Base-by-base conservation (phyloP, 2,329 filamentous ascomycete species). In the Xylariaceae sp. region DNA sequence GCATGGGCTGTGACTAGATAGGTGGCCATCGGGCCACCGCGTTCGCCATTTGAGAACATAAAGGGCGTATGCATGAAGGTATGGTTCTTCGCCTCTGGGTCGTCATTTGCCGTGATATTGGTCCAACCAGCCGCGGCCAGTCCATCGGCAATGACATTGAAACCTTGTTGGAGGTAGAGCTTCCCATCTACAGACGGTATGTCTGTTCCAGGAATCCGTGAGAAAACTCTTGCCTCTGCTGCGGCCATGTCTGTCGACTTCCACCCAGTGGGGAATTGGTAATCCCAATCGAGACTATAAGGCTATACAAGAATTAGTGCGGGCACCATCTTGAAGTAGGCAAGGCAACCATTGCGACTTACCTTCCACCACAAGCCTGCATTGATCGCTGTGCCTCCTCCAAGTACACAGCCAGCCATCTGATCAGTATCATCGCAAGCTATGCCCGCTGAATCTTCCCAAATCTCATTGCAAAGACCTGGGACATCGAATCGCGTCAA, bases 231-330 rank as follows among this genome's bases (percentile, higher is more conserved):
- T 22, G 76, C 66, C 5, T 82, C 78, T 1, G 85, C 78, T 20
- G 68, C 61, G 48, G 68, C 67, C 60, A 88, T 76, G 54, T 88
- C 83, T 5, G 67, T 61, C 16, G 79, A 73, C 64, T 85, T 82
- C 86, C 86, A 90, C 22, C 85, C 85, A 2, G 67, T 53, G 1
- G 86, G 86, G 68, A 86, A 90, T 62, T 85, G 85, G 61, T 77
- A 74, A 60, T 89, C 82, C 71, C 85, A 89, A 60, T 89, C 86
- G 6, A 68, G 62, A 5, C 76, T 71, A 49, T 82, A 77, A 0
- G 85, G 77, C 68, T 75, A 42, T 45, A n/a, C 16, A 29, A 2
- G 36, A 21, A 42, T 60, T 34, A 57, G 53, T 14, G n/a, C n/a
- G n/a, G n/a, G n/a, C 23, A 40, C 8, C 10, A 41, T 29, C 44